Base-by-base conservation (phyloP, 805 yeast genomes). In the Candida sonorensis region DNA sequence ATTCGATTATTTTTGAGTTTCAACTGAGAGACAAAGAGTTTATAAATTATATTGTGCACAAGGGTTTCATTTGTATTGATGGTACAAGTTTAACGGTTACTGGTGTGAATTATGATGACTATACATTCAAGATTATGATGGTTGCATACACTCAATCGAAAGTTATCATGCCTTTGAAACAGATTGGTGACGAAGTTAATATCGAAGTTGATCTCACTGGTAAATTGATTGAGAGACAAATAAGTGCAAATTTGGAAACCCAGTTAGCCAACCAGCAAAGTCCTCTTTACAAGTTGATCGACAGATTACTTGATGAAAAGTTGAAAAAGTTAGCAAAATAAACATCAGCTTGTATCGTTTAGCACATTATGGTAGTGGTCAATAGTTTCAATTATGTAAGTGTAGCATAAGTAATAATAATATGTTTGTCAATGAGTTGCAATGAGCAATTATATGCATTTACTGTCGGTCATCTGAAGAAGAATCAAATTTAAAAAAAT, bases 171-270 rank as follows among this genome's bases (percentile, higher is more conserved):
- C 80, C 96, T 7, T 45, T 51, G 36, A 88, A 85, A 51, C 41
- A 55, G 8, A 48, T 72, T 4, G 88, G 85, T 1, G 81, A 69
- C 24, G 44, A 51, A 12, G 94, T 92, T 17, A 92, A 92, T 49
- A 77, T 92, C 30, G 99, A 92, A 60, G 99, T 92, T 20, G 99
- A 92, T 57, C 65, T 90, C 31, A 82, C 90, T 24, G 98, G 97
- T 13, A 92, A 92, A 61, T 68, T 87, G 37, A 75, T 90, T 35
- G 96, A 85, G 51, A 78, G 85, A 56, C 97, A 90, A 60, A 81
- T 92, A 33, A 70, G 67, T 36, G 35, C 68, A 23, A 67, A 71
- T 41, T 59, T 82, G 38, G 66, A 69, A 37, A 65, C 68, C 30
- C 80, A 81, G 50, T 65, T 75, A 12, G 50, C 52, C 10, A 67